Conservation (phyloP, 306 rosid species). For the Casuarina cunninghamiana region DNA sequence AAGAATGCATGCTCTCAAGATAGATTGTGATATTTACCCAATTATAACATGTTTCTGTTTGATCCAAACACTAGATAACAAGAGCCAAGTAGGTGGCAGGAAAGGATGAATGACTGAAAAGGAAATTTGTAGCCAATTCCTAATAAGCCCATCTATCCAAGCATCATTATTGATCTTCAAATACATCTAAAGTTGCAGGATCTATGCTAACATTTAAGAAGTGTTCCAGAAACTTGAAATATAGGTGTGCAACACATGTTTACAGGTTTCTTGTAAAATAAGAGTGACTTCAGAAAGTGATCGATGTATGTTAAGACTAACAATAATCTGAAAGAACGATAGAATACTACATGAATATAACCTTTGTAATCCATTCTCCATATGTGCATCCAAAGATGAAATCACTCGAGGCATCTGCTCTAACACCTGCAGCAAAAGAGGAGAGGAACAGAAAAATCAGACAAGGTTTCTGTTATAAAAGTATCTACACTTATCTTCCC, state of each 20-base stretch:
- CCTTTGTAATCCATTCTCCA: constrained; percentile 83
- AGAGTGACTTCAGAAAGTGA: background rate
- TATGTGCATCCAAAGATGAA: constrained; percentile 78
- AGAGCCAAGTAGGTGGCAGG: background rate
- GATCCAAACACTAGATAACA: background rate
- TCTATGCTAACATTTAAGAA: background rate
- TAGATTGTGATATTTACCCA: background rate
- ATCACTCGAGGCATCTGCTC: constrained; percentile 83
- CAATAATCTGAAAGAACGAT: constrained; percentile 7
- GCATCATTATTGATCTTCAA: background rate
- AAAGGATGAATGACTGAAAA: background rate
- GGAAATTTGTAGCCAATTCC: background rate
- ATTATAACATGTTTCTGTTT: background rate
- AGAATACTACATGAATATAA: constrained; percentile 26
- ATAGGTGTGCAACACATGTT: background rate
- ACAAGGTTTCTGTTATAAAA: background rate
- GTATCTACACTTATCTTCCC: background rate
- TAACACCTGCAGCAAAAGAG: constrained; percentile 59
- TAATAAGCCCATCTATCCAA: background rate
- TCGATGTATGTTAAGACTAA: background rate
- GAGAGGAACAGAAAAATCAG: constrained; percentile 2
- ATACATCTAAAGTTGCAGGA: background rate
- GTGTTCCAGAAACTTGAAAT: background rate
- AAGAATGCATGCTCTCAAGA: background rate
- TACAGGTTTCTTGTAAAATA: background rate